These are phyloP conservation scores for Euphorbia peplus DNA, from an alignment of 345 rosid genomes.

Conservation along the genomic window DNA sequence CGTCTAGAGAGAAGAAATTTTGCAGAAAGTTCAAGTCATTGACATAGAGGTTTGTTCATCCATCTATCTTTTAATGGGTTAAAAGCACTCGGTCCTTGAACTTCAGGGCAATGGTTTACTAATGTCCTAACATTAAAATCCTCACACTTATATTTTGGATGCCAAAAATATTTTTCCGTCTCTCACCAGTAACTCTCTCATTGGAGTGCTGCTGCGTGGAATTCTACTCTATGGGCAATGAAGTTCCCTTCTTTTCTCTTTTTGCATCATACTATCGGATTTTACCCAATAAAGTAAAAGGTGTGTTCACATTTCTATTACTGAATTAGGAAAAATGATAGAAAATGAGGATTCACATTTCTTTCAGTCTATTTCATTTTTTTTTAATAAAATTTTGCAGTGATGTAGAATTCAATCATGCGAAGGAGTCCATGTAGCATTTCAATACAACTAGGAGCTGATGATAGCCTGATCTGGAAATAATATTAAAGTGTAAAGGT, in stretches of 20 bases:
- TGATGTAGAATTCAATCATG: background rate
- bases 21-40: background rate
- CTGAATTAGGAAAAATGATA: background rate
- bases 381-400: background rate
- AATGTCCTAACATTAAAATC: background rate
- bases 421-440: background rate
- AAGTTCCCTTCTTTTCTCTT: background rate
- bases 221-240: background rate
- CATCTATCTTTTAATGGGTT: background rate
- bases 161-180: background rate
- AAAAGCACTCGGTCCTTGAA: background rate
- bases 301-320: background rate
- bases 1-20: background rate
- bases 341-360: background rate
- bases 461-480: background rate
- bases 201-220: background rate
- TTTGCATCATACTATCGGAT: background rate
- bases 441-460: background rate
- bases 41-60: background rate
- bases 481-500: background rate
- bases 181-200: background rate
- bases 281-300: background rate
- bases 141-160: background rate
- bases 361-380: too few relatives aligned
- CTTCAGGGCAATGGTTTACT: background rate